These are phyloP conservation scores for Phytophthora melonis DNA, from an alignment of 352 stramenopile genomes.

Conservation along the genomic window DNA sequence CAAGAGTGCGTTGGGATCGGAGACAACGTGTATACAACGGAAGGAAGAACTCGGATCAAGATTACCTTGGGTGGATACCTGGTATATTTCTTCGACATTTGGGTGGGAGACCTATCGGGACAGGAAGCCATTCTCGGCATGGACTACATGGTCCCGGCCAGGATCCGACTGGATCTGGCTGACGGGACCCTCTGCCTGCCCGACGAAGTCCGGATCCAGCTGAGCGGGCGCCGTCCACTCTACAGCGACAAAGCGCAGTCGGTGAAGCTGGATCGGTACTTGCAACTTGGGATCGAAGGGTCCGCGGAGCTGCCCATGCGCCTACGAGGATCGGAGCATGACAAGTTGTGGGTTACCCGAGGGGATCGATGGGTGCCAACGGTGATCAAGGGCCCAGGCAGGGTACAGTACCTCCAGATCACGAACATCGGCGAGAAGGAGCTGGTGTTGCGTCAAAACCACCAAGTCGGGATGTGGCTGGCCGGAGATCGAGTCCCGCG, in stretches of 20 bases:
- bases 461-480: constrained; percentile 13
- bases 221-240: constrained; percentile 1
- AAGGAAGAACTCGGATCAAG: no score
- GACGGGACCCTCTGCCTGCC: background rate
- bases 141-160: constrained; percentile 22
- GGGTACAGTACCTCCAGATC: constrained; percentile 1
- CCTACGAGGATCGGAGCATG: background rate
- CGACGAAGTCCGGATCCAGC: constrained; percentile 17
- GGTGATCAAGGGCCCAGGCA: background rate
- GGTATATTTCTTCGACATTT: no score
- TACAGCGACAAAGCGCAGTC: constrained; percentile 3
- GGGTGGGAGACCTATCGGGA: background rate
- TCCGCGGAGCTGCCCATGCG: background rate
- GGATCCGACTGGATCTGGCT: constrained; percentile 18
- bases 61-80: no score
- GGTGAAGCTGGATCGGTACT: background rate
- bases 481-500: constrained; percentile 6
- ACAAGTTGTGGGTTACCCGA: constrained; percentile 20
- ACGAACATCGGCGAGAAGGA: constrained; percentile 6
- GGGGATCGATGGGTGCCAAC: constrained; percentile 13
- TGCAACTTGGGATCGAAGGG: background rate
- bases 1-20: no score
- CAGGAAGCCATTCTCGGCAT: background rate
- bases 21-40: no score
- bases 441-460: background rate